These are phyloP conservation scores for Pseudotulostoma volvatum DNA, from an alignment of 495 filamentous ascomycete genomes.

Conservation along the genomic window DNA sequence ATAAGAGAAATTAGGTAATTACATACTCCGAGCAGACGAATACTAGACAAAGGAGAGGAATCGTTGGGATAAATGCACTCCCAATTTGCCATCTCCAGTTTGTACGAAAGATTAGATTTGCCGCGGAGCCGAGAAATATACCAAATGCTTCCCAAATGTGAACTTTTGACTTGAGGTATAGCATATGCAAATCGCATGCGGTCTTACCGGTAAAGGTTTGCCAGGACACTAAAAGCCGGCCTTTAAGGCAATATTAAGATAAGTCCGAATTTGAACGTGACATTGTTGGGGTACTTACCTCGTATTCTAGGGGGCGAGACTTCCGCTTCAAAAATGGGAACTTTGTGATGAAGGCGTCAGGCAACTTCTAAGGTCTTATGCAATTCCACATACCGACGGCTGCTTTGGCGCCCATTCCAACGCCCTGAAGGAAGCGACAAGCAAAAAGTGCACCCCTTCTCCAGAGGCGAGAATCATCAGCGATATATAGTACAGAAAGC, in stretches of 20 bases:
- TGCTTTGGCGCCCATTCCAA: constrained; percentile 4
- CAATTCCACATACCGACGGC: constrained; percentile 1
- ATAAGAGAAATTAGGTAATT: neutral
- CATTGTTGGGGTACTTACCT: too few species aligned
- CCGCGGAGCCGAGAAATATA: constrained; percentile 1
- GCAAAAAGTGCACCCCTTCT: constrained; percentile 1
- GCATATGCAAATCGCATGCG: neutral
- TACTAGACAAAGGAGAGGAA: constrained; percentile 5
- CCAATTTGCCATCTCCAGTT: constrained; percentile 6
- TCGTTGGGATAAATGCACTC: constrained; percentile 4
- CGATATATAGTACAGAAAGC: neutral
- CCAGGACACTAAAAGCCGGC: constrained; percentile 4
- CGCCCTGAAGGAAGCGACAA: constrained; percentile 1
- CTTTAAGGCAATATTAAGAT: too few species aligned
- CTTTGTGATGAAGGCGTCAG: too few species aligned
- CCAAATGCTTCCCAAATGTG: constrained; percentile 1
- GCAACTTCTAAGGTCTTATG: too few species aligned
- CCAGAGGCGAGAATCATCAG: neutral
- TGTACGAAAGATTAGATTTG: constrained; percentile 3
- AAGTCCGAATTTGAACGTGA: too few species aligned
- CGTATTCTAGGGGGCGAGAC: constrained; percentile 6
- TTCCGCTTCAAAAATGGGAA: constrained; percentile 6
- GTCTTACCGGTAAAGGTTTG: constrained; percentile 2
- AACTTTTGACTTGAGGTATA: neutral
- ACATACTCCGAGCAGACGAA: constrained; percentile 7